Base-by-base conservation (phyloP, 805 yeast genomes). In the Wickerhamomyces rabaulensis region DNA sequence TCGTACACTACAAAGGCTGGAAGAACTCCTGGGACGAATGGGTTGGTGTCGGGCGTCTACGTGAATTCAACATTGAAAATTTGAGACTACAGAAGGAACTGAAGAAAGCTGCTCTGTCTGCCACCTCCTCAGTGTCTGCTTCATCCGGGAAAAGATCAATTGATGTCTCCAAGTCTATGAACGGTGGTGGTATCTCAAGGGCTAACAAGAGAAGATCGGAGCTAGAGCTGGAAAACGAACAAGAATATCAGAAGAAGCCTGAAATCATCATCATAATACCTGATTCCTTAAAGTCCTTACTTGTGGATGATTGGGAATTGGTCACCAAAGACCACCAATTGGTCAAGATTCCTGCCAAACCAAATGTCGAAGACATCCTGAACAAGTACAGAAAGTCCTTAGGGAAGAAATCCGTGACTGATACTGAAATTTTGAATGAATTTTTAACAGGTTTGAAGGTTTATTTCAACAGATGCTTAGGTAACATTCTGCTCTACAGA, bases 1-100 rank as follows among this genome's bases (percentile, higher is more conserved):
- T 72, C 54, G 79, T 92, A 16, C 99, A 94, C 61, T 92, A 92
- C 65, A 85, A 84, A 55, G 98, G 99, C 3, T 92, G 99, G 99
- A 92, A 91, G 59, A 66, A 83, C 16, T 82, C 90, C 48, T 92
- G 97, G 96, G 98, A 92, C 62, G 99, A 92, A 64, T 92, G 99
- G 99, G 92, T 92, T 1, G 75, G 78, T 1, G 64, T 66, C 8
- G 82, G 79, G 36, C 68, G 98, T 31, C 75, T 92, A 6, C 69
- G 87, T 58, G 84, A 80, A 52, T 73, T 72, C 59, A 85, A 76
- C 42, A 83, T 79, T 26, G 95, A 84, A 52, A 89, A 86, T 57
- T 55, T 84, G 44, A 68, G 74, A 42, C 66, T 79, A 43, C 87
- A 84, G 63, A 78, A 80, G 53, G 82, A 78, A 50, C 65, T 87